phyloP scores from a whole-genome alignment of 2,329 filamentous ascomycete genomes.

The Claviceps pazoutovae region DNA sequence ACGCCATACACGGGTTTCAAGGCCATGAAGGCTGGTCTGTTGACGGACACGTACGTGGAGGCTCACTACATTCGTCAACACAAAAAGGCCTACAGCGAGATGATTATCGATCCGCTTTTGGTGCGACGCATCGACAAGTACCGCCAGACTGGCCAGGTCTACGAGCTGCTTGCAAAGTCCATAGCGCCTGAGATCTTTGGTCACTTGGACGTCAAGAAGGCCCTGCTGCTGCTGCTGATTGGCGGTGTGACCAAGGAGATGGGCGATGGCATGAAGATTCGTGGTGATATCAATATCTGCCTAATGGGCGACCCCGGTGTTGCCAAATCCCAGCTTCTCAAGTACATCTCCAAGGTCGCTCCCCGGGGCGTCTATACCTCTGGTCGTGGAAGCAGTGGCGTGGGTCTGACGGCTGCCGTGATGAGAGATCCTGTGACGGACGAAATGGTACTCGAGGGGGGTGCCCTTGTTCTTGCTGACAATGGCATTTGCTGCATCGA shows the following conservation, averaged over 20 bases:
- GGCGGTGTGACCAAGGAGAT: slow-evolving; percentile 94
- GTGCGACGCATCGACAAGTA: slow-evolving; percentile 76
- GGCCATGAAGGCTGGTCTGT: slow-evolving; percentile 86
- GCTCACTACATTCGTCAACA: slow-evolving; percentile 88
- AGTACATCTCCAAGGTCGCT: slow-evolving; percentile 97
- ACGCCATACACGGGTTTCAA: slow-evolving; percentile 99
- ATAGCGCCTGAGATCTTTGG: slow-evolving; percentile 97
- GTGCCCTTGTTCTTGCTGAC: slow-evolving; percentile 65
- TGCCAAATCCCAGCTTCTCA: slow-evolving; percentile 93
- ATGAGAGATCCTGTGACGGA: slow-evolving; percentile 76
- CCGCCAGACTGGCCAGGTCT: slow-evolving; percentile 76
- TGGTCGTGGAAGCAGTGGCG: slow-evolving; percentile 66
- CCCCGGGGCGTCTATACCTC: slow-evolving; percentile 81
- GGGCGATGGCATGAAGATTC: slow-evolving; percentile 96
- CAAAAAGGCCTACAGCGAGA: slow-evolving; percentile 95
- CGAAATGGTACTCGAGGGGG: slow-evolving; percentile 72
- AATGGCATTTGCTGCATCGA: slow-evolving; percentile 80
- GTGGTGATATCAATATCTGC: slow-evolving; percentile 97
- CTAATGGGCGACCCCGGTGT: slow-evolving; percentile 99
- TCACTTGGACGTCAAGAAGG: slow-evolving; percentile 95
- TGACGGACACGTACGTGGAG: slow-evolving; percentile 94
- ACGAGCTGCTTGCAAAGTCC: slow-evolving; percentile 88
- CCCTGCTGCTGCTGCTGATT: slow-evolving; percentile 84
- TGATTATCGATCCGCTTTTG: slow-evolving; percentile 67
- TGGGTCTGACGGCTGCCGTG: slow-evolving; percentile 69